phyloP scores from a whole-genome alignment of 805 yeast genomes.

The Ogataea philodendri region DNA sequence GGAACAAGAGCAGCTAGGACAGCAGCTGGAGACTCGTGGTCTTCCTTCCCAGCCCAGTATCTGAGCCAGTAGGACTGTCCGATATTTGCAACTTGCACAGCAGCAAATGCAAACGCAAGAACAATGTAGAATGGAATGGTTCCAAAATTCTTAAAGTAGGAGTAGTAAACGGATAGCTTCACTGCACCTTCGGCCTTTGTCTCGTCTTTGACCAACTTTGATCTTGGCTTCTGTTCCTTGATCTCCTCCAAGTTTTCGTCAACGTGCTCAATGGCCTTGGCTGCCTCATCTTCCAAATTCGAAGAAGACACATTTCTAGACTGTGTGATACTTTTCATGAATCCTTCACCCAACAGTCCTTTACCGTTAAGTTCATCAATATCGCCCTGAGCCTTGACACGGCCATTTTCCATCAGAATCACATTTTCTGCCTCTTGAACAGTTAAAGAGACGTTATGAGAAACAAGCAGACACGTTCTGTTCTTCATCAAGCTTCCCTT shows the following conservation, averaged over 20 bases:
- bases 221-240: slow-evolving; percentile 40
- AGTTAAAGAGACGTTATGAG: slow-evolving; percentile 91
- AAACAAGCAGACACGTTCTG: slow-evolving; percentile 87
- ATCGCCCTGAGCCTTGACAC: slow-evolving; percentile 71
- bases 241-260: too few species aligned
- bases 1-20: too few species aligned
- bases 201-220: slow-evolving; percentile 70
- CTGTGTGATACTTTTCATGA: slow-evolving; percentile 61
- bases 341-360: slow-evolving; percentile 83
- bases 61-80: slow-evolving; percentile 90
- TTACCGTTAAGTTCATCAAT: slow-evolving; percentile 61
- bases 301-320: slow-evolving; percentile 57
- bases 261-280: too few species aligned
- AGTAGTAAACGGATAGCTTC: slow-evolving; percentile 64
- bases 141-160: slow-evolving; percentile 71
- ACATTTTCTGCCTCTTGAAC: slow-evolving; percentile 78
- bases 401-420: slow-evolving; percentile 81
- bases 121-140: slow-evolving; percentile 51
- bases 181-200: slow-evolving; percentile 84
- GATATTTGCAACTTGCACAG: slow-evolving; percentile 60
- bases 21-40: slow-evolving; percentile 21
- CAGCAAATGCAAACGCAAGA: slow-evolving; percentile 47
- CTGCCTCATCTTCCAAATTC: too few species aligned
- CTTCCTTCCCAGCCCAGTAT: slow-evolving; percentile 65
- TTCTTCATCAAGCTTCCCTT: slow-evolving; percentile 80